These are phyloP conservation scores for Apodospora peruviana DNA, from an alignment of 495 filamentous ascomycete genomes.

Conservation along the genomic window DNA sequence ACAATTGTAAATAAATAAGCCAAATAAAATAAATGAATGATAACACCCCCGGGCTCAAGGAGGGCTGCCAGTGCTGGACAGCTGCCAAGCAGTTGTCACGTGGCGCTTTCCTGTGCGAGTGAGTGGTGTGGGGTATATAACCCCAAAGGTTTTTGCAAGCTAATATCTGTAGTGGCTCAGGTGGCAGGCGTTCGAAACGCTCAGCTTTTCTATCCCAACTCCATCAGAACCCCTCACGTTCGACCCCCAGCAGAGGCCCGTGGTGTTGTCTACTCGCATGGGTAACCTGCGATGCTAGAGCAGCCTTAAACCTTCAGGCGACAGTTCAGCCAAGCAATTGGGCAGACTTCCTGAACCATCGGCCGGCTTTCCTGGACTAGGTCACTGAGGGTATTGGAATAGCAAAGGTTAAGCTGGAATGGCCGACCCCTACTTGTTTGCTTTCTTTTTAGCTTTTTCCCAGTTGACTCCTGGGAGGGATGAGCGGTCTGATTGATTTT, in stretches of 20 bases:
- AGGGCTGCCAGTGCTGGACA: no score
- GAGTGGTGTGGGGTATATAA: no score
- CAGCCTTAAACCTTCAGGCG: slow-evolving; percentile 46
- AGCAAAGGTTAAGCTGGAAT: slow-evolving; percentile 41
- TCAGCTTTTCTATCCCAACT: slow-evolving; percentile 33
- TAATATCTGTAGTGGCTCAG: slow-evolving; percentile 45
- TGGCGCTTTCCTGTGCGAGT: no score
- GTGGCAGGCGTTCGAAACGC: slow-evolving; percentile 43
- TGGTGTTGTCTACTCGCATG: slow-evolving; percentile 46
- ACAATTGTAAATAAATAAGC: no score
- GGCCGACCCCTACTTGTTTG: slow-evolving; percentile 27
- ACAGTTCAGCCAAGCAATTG: slow-evolving; percentile 39
- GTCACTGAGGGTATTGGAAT: slow-evolving; percentile 45
- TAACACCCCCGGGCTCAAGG: no score
- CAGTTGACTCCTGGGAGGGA: no score
- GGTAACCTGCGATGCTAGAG: slow-evolving; percentile 45
- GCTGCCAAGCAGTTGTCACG: no score
- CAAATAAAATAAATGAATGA: no score
- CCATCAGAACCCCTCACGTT: slow-evolving; percentile 40
- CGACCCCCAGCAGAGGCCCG: slow-evolving; percentile 48
- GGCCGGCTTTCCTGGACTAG: slow-evolving; percentile 36
- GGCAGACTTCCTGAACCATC: background rate
- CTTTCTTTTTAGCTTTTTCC: background rate
- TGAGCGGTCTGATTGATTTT: no score
- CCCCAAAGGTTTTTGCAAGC: slow-evolving; percentile 2